Percentiles rank a stretch among this genome's conserved stretches.
Evolutionary conservation across 116 monocot genomes (phyloP).

Genomic region (Phalaenopsis hybrid): DNA sequence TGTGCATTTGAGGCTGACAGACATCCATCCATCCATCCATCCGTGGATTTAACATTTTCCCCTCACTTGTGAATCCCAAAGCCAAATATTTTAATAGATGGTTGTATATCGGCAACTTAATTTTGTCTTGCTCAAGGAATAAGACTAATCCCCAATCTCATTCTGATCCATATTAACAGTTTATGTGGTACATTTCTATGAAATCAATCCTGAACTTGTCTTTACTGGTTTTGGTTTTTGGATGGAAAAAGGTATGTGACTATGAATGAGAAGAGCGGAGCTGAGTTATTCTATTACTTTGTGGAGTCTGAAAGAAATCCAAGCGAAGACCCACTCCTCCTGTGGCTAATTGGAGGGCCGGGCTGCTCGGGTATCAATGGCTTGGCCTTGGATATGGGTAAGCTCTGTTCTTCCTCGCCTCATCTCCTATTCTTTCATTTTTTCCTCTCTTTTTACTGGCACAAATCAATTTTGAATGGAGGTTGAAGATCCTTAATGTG

Average conservation of each 20-base stretch:
- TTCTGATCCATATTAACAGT: too few species aligned
- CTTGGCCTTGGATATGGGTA: constrained; percentile 22
- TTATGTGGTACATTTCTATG: too few species aligned
- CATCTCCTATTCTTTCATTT: not conserved
- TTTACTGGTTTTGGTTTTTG: not conserved
- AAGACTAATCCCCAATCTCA: too few species aligned
- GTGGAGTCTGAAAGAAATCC: constrained; percentile 27
- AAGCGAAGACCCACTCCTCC: constrained; percentile 23
- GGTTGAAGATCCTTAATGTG: not conserved
- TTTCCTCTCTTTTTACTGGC: not conserved
- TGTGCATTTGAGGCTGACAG: too few species aligned
- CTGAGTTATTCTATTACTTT: constrained; percentile 30
- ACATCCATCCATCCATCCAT: too few species aligned
- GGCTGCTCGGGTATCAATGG: constrained; percentile 20
- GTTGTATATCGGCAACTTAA: too few species aligned
- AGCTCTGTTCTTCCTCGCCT: not conserved
- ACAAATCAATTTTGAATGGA: not conserved
- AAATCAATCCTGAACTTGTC: too few species aligned
- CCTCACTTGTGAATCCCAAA: too few species aligned
- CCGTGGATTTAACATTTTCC: too few species aligned
- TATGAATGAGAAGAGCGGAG: constrained; percentile 19
- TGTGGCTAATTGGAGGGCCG: constrained; percentile 25
- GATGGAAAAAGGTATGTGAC: constrained; percentile 12
- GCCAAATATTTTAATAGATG: too few species aligned
- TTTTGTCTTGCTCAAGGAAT: too few species aligned